A percentile compares a stretch with the other conserved stretches of the same genome.
Evolutionary conservation across 306 rosid genomes (phyloP).

Genomic region (Betula pendula): DNA sequence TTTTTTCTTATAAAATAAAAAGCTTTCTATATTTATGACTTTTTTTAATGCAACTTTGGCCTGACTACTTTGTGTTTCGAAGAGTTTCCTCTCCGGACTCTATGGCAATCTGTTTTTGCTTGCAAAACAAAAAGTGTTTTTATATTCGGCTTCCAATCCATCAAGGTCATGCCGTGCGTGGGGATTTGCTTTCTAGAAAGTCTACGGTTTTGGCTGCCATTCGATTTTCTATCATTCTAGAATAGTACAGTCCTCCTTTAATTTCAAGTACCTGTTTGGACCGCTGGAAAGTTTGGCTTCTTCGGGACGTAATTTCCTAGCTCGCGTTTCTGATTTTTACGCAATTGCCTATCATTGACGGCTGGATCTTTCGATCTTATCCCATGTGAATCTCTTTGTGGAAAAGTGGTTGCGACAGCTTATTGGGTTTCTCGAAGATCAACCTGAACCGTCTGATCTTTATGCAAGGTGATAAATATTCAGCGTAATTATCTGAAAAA

Average conservation of each 20-base stretch:
- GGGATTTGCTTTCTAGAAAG: slow-evolving; percentile 44
- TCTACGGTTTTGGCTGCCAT: slow-evolving; percentile 21
- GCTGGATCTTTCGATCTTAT: background rate
- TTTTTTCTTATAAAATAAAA: background rate
- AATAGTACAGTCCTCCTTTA: slow-evolving; percentile 2
- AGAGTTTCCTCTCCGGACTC: background rate
- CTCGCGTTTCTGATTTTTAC: too few species aligned
- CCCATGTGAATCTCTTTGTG: background rate
- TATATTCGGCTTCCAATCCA: background rate
- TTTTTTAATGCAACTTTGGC: background rate
- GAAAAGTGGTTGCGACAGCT: too few species aligned
- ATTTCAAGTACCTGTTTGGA: slow-evolving; percentile 5
- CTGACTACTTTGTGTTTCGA: slow-evolving; percentile 8
- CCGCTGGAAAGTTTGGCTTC: background rate
- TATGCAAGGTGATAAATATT: background rate
- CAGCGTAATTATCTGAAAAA: too few species aligned
- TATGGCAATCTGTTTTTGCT: slow-evolving; percentile 23
- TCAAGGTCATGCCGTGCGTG: slow-evolving; percentile 4
- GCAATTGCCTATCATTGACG: too few species aligned
- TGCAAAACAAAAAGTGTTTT: slow-evolving; percentile 12
- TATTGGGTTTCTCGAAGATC: slow-evolving; percentile 6
- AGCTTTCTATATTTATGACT: background rate
- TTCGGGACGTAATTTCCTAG: background rate
- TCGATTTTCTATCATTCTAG: slow-evolving; percentile 7
- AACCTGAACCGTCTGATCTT: background rate